These are phyloP conservation scores for Solanum raphanifolium DNA, from an alignment of 257 asterid genomes.

Conservation along the genomic window DNA sequence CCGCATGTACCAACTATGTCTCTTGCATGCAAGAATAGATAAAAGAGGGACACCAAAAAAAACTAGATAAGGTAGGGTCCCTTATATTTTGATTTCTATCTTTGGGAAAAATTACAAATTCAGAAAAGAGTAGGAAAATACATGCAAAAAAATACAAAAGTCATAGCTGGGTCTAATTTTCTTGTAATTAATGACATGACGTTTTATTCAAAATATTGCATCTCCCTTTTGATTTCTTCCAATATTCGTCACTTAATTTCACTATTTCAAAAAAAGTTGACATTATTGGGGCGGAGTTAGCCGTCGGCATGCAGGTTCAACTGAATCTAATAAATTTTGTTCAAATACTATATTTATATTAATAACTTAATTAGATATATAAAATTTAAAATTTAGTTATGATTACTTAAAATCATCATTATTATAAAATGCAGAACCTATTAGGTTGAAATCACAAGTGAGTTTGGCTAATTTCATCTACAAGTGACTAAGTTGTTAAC, in stretches of 20 bases:
- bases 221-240: neutral
- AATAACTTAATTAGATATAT: neutral
- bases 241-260: neutral
- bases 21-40: neutral
- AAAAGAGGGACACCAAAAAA: neutral
- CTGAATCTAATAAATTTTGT: neutral
- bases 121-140: neutral
- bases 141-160: neutral
- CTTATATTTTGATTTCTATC: neutral
- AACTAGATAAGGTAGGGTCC: neutral
- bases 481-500: neutral
- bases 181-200: neutral
- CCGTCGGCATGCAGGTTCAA: neutral
- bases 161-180: neutral
- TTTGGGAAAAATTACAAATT: neutral
- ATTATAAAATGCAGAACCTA: neutral
- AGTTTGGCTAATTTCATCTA: neutral
- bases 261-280: neutral
- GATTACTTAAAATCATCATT: neutral
- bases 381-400: neutral
- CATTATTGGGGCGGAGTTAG: neutral
- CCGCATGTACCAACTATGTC: no score
- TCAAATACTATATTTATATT: neutral
- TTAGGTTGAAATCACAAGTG: neutral
- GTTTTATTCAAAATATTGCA: neutral